Evolutionary conservation across 2,329 filamentous ascomycete species (phyloP).

Genomic region (Plenodomus tracheiphilus): DNA sequence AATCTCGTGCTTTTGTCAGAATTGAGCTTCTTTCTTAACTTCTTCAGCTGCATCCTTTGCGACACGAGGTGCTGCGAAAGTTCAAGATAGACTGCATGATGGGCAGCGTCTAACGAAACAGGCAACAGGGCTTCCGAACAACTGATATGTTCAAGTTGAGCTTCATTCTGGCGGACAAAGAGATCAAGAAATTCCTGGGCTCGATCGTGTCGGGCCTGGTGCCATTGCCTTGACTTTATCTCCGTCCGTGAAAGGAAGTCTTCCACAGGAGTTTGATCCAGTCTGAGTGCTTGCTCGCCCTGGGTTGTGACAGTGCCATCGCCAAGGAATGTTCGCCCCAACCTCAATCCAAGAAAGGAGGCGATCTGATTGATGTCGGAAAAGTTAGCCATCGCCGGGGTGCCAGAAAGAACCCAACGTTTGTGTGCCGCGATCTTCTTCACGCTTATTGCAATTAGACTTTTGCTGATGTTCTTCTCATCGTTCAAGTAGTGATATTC

Average conservation of each 20-base stretch:
- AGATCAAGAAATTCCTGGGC: conserved; percentile 60
- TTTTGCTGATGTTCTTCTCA: conserved; percentile 37
- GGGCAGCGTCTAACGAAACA: conserved; percentile 50
- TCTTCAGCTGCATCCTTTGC: conserved; percentile 53
- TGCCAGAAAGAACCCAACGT: conserved; percentile 67
- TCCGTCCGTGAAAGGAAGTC: conserved; percentile 58
- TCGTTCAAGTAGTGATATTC: conserved; percentile 63
- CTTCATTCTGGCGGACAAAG: conserved; percentile 53
- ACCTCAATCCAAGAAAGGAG: conserved; percentile 56
- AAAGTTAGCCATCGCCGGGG: conserved; percentile 61
- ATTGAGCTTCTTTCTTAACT: conserved; percentile 38
- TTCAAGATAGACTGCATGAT: conserved; percentile 59
- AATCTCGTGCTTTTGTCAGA: conserved; percentile 47
- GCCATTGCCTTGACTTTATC: conserved; percentile 56
- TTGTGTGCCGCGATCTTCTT: conserved; percentile 54
- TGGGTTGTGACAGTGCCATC: conserved; percentile 49
- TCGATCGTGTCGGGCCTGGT: conserved; percentile 53
- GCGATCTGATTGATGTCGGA: conserved; percentile 64
- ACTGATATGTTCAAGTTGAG: conserved; percentile 42
- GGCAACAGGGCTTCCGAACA: conserved; percentile 50
- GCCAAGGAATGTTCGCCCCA: conserved; percentile 59
- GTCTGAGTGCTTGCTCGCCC: conserved; percentile 48
- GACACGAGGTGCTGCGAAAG: conserved; percentile 58
- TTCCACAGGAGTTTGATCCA: conserved; percentile 52
- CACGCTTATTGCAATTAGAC: conserved; percentile 42